phyloP scores from a whole-genome alignment of 2,329 filamentous ascomycete species.

The Achaetomium macrosporum region DNA sequence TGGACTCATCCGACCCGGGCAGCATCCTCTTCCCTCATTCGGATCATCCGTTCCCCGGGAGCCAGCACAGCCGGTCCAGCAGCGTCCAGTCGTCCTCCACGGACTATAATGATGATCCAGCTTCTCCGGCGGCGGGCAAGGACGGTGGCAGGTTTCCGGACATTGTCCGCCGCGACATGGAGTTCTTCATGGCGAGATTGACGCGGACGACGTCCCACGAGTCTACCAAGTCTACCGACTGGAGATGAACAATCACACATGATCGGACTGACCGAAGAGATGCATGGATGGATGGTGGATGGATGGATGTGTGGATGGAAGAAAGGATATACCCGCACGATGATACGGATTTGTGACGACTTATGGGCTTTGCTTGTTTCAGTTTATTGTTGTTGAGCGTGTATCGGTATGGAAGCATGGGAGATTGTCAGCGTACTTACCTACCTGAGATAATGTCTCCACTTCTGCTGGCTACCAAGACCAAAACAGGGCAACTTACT shows the following conservation, averaged over 20 bases:
- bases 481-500: too few species aligned
- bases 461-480: too few species aligned
- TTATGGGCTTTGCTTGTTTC: slow-evolving; percentile 1
- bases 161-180: slow-evolving; percentile 15
- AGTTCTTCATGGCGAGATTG: slow-evolving; percentile 20
- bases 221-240: not conserved
- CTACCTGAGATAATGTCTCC: too few species aligned
- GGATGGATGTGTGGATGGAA: not conserved
- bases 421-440: not conserved
- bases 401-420: not conserved
- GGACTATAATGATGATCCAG: not conserved
- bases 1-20: not conserved
- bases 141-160: slow-evolving; percentile 5
- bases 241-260: not conserved
- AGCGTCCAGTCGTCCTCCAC: slow-evolving; percentile 12
- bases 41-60: not conserved
- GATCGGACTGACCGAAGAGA: not conserved
- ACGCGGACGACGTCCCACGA: slow-evolving; percentile 8
- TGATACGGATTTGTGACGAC: not conserved
- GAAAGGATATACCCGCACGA: not conserved
- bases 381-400: not conserved
- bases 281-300: too few species aligned
- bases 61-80: slow-evolving; percentile 16
- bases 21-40: not conserved
- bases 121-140: not conserved